Conservation (phyloP, 305 asterid species). For the Rubia peregrina region DNA sequence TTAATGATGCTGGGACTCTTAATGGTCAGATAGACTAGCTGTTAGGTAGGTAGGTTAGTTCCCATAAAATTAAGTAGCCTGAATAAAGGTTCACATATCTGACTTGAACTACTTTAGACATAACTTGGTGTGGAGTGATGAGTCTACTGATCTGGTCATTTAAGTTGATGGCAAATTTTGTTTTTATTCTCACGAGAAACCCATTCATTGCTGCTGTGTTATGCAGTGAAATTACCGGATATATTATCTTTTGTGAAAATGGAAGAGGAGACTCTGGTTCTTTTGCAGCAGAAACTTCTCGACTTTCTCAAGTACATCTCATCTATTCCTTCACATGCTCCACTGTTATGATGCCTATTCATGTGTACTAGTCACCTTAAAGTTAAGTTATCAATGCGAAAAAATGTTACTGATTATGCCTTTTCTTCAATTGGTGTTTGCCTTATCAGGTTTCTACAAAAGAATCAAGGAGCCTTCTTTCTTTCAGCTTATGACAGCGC, state of each 20-base stretch:
- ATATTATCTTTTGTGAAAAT: constrained; percentile 55
- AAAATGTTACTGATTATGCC: neutral
- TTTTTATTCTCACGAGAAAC: neutral
- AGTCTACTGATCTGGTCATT: neutral
- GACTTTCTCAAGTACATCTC: constrained; percentile 70
- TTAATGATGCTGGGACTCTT: neutral
- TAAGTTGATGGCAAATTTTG: neutral
- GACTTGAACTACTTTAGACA: neutral
- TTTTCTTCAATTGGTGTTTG: neutral
- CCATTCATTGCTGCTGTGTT: constrained; percentile 9
- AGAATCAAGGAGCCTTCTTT: constrained; percentile 55
- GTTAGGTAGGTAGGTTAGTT: neutral
- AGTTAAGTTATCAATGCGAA: neutral
- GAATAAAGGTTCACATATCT: neutral
- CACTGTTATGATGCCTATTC: neutral
- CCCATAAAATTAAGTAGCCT: neutral
- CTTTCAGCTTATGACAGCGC: constrained; percentile 49
- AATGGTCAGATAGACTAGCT: neutral
- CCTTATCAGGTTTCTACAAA: constrained; percentile 59
- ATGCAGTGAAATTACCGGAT: constrained; percentile 92
- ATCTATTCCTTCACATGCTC: constrained; percentile 7
- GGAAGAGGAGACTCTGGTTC: constrained; percentile 62
- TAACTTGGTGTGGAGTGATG: neutral
- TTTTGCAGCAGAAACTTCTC: constrained; percentile 72
- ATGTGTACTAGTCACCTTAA: neutral